A percentile compares a stretch with the other conserved stretches of the same genome.
Conservation (phyloP, 306 rosid genomes). For the Vicia sativa region DNA sequence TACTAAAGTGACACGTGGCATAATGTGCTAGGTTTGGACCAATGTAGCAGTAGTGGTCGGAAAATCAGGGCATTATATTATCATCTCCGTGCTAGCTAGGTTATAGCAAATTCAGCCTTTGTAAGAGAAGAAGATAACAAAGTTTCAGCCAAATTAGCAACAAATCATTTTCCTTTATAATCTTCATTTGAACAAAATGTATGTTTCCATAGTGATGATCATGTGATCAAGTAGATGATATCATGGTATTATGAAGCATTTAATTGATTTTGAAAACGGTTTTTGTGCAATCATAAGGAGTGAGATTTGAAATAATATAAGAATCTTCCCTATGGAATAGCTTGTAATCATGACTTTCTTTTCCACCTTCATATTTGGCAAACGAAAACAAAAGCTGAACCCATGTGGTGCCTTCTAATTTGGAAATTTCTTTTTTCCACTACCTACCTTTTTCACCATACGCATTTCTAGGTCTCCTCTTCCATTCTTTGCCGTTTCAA, state of each 20-base stretch:
- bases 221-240: too few species aligned
- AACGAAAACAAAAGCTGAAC: constrained; percentile 54
- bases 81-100: constrained; percentile 4
- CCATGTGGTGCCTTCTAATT: constrained; percentile 52
- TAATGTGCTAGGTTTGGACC: constrained; percentile 7
- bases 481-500: constrained; percentile 1
- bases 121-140: constrained; percentile 27
- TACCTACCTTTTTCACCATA: background rate
- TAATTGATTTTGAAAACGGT: constrained; percentile 32
- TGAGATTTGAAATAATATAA: constrained; percentile 51
- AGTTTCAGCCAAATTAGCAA: constrained; percentile 45
- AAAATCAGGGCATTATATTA: constrained; percentile 26
- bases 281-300: constrained; percentile 52
- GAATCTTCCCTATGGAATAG: constrained; percentile 57
- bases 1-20: constrained; percentile 43
- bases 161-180: constrained; percentile 33
- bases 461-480: background rate
- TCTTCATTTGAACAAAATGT: constrained; percentile 28
- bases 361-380: constrained; percentile 47
- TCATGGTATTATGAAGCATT: too few species aligned
- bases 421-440: constrained; percentile 28
- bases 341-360: constrained; percentile 51
- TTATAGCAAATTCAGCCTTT: constrained; percentile 12
- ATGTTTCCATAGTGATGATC: constrained; percentile 38
- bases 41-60: constrained; percentile 42